Conservation (phyloP, 208 protist genomes). For the Naegleria gruberi region DNA sequence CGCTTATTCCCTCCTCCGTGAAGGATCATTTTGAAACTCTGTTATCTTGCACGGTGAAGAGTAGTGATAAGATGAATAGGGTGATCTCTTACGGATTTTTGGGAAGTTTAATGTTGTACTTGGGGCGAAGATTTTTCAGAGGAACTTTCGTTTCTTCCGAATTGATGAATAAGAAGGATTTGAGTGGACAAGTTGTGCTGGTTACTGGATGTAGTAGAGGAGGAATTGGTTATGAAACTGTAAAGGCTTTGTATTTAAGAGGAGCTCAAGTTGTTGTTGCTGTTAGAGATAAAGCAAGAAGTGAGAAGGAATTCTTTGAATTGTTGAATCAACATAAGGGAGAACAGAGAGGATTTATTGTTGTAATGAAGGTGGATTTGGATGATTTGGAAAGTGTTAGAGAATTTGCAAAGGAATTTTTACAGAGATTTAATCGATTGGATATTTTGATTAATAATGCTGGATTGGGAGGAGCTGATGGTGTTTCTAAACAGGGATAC, state of each 20-base stretch:
- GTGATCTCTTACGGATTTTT: no score
- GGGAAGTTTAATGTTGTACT: no score
- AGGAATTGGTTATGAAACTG: background rate
- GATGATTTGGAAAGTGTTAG: background rate
- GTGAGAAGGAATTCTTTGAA: no score
- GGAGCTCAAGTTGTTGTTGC: background rate
- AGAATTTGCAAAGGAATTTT: background rate
- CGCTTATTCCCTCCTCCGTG: no score
- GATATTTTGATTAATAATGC: background rate
- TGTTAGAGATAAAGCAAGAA: background rate
- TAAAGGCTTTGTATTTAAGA: background rate
- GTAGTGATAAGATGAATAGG: no score
- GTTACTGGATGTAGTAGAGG: background rate
- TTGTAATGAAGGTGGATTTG: background rate
- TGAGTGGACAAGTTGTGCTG: background rate
- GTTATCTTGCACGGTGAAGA: no score
- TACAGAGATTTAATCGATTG: background rate
- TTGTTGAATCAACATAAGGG: no score
- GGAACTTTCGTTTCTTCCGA: background rate
- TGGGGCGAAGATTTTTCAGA: background rate
- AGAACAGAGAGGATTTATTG: background rate
- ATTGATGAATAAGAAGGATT: background rate
- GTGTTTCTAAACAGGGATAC: background rate
- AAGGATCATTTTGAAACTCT: no score
- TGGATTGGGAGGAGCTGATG: background rate